Evolutionary conservation across 495 filamentous ascomycete genomes (phyloP), one percentile per base, ranked within the genome.

Genomic region (Thermothielavioides terrestris): DNA sequence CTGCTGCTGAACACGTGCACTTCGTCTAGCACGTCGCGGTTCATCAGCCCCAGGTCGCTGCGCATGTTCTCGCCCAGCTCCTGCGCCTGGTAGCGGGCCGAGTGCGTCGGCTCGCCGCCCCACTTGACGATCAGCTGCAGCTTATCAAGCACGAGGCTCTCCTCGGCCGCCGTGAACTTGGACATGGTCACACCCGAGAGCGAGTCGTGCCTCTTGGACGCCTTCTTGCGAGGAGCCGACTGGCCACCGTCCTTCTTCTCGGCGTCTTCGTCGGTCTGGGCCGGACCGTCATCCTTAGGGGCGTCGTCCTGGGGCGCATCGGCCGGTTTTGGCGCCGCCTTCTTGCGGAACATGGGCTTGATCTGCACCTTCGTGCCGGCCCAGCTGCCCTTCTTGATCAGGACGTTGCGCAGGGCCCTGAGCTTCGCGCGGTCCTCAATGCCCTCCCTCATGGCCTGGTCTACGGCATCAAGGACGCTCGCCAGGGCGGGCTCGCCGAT

Each of bases 311-410:
- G 77, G 10, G 72, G 49, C 55, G 22, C 28, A 28, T 45, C 35
- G 9, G 60, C 34, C 26, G 54, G 26, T 35, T 66, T 55, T 15
- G 66, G 64, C 46, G 84, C 77, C 10, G 75, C 73, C 62, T 83
- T 84, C 66, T 88, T 95, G 32, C 88, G 80, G 67, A 96, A 98
- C 85, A 98, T 89, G 1, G 92, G 92, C 68, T 98, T 98, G 58
- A 98, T 96, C 68, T 98, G 92, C 22, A 98, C 91, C 68, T 98
- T 98, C 4, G 92, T 98, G 1, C 92, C 92, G 8, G 88, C 80
- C 86, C 89, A 95, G 10, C 80, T 82, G 9, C 90, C 88, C 68
- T 97, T 98, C 64, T 88, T 90, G 31, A 87, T 82, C 11, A 98
- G 72, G 11, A 89, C 89, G 46, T 88, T 90, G 42, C 83, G 81